Percentiles rank a stretch among this genome's conserved stretches.
phyloP scores from a whole-genome alignment of 139 green algal species.

The Tetradesmus obliquus region DNA sequence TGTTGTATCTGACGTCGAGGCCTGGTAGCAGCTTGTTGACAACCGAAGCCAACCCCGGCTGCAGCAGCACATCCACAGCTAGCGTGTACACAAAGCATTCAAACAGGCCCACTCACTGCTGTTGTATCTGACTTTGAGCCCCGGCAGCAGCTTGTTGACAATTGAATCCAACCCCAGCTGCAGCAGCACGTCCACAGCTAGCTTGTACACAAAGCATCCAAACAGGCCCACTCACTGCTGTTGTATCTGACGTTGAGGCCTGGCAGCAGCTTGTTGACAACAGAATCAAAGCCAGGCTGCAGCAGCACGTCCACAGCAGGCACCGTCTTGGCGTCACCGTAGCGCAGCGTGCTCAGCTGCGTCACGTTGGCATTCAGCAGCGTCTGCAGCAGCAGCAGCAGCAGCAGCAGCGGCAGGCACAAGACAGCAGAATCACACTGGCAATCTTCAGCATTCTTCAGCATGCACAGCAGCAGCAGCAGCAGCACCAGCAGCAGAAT shows the following conservation, averaged over 20 bases:
- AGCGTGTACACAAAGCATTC: constrained; percentile 27
- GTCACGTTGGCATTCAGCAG: constrained; percentile 40
- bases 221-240: constrained; percentile 8
- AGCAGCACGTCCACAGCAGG: constrained; percentile 64
- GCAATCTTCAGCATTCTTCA: constrained; percentile 37
- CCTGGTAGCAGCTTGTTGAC: background rate
- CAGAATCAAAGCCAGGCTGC: constrained; percentile 47
- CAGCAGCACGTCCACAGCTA: constrained; percentile 52
- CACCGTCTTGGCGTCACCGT: constrained; percentile 48
- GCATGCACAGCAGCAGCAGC: background rate
- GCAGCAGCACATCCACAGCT: constrained; percentile 55
- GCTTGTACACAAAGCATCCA: constrained; percentile 11
- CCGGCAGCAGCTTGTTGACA: constrained; percentile 2
- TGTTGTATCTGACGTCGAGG: background rate
- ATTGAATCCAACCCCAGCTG: constrained; percentile 50
- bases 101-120: background rate
- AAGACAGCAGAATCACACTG: background rate
- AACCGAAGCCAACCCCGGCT: background rate
- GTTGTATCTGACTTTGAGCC: constrained; percentile 61
- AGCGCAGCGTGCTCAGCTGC: constrained; percentile 8
- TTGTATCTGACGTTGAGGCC: constrained; percentile 64
- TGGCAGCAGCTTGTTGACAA: constrained; percentile 40
- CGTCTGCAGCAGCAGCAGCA: constrained; percentile 6
- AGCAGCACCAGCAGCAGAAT: background rate
- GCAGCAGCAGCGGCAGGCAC: constrained; percentile 18